These are phyloP conservation scores for Colletotrichum sp. DNA, from an alignment of 2,329 filamentous ascomycete genomes.

Conservation along the genomic window DNA sequence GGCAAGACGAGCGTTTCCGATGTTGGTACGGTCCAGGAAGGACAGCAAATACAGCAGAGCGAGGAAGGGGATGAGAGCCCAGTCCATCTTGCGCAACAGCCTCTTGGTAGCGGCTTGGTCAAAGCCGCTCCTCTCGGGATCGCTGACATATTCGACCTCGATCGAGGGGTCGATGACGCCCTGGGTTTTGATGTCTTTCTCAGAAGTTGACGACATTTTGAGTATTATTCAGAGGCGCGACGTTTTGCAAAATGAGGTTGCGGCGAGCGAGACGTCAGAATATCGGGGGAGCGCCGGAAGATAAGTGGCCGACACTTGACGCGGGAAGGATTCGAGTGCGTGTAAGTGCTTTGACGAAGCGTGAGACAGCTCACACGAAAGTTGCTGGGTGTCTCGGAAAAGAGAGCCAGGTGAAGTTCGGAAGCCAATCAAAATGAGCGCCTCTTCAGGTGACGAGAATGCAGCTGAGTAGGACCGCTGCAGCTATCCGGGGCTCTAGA, in stretches of 20 bases:
- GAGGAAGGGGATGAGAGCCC: constrained; percentile 63
- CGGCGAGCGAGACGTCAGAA: neutral
- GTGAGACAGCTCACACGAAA: neutral
- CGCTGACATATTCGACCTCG: constrained; percentile 21
- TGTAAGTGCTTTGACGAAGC: neutral
- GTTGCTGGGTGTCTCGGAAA: neutral
- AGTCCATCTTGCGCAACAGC: constrained; percentile 58
- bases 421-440: neutral
- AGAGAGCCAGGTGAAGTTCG: neutral
- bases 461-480: neutral
- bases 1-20: constrained; percentile 46
- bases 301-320: neutral
- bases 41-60: constrained; percentile 55
- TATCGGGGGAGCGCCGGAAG: neutral
- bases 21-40: constrained; percentile 57
- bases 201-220: constrained; percentile 9
- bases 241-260: neutral
- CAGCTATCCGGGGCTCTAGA: neutral
- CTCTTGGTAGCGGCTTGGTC: constrained; percentile 47
- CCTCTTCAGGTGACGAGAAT: neutral
- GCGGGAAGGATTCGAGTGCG: neutral
- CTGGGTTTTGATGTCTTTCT: constrained; percentile 17
- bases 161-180: constrained; percentile 15
- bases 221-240: neutral
- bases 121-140: constrained; percentile 27